These are phyloP conservation scores for Metschnikowia picachoensis DNA, from an alignment of 805 yeast genomes.

Conservation along the genomic window DNA sequence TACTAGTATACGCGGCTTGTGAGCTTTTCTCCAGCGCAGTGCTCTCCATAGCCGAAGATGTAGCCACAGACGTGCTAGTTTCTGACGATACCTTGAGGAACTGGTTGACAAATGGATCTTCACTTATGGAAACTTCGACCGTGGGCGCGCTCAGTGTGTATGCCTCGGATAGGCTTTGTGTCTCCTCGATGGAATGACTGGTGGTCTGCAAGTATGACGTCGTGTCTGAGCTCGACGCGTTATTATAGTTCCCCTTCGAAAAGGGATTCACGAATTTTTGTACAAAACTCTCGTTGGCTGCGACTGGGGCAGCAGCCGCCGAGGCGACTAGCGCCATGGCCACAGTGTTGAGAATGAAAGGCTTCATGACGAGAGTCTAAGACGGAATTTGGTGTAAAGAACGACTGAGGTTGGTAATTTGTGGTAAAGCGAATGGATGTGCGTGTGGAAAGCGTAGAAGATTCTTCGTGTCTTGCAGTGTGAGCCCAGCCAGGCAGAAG, in stretches of 20 bases:
- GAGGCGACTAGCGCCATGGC: constrained; percentile 8
- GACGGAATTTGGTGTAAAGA: constrained; percentile 13
- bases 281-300: neutral
- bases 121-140: no score
- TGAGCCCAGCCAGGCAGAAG: no score
- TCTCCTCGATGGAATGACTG: no score
- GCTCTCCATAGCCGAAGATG: no score
- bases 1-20: neutral
- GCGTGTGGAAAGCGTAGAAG: no score
- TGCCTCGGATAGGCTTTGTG: no score
- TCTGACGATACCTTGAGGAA: no score
- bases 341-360: constrained; percentile 3
- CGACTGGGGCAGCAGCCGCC: constrained; percentile 8
- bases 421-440: neutral
- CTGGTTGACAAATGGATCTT: no score
- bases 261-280: constrained; percentile 4
- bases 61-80: no score
- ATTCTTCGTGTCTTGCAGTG: no score
- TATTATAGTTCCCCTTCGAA: neutral
- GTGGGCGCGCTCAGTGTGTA: no score
- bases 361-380: constrained; percentile 4
- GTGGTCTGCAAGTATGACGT: no score
- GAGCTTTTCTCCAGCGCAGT: neutral
- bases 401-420: constrained; percentile 23
- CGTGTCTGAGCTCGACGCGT: neutral